Evolutionary conservation across 2,329 filamentous ascomycete species (phyloP), one percentile per base, ranked within the genome.

Genomic region (Sclerotinia subarctica): DNA sequence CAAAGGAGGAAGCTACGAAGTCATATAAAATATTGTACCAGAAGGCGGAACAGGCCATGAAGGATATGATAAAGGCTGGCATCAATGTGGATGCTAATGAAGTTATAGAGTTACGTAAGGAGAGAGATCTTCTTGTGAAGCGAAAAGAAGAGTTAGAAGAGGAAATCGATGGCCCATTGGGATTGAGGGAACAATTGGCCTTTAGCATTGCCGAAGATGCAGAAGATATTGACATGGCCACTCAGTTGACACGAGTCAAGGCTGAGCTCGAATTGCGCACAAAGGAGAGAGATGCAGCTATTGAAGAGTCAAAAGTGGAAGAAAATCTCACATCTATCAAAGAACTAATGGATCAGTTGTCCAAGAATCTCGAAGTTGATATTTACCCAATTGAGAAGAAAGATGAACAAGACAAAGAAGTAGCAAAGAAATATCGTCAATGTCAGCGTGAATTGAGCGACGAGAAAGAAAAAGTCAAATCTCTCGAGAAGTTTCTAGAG

Each of bases 391-490:
- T 5, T 11, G 32, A 63, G n/a, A 29, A 26, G 13, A 51, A 63
- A 21, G 10, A 51, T 6, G 47, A 38, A 24, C 46, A 21, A 63
- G 13, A 24, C 32, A 26, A 51, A n/a, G 46, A 63, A 38, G 10
- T 51, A 13, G 6, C n/a, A 19, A 63, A 63, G 10, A 38, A 51
- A 3, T 63, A 51, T n/a, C 46, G 47, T 2, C 8, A 38, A 52
- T 63, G 46, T 7, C 47, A 35, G n/a, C 29, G 46, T 63, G 29
- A 26, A 38, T 21, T 63, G 32, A 63, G 46, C 46, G 59, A 63
- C n/a, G 47, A 63, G 59, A 63, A 63, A 42, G 59, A 63, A 26
- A 63, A 24, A 3, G n/a, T 24, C 46, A 63, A 63, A n/a, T 38
- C 46, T 51, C 46, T 63, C 15, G 59, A 63, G 17, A 63, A 8